A percentile compares a stretch with the other conserved stretches of the same genome.
Conservation (phyloP, 1,284 basidiomycete genomes). For the Leccinum griseonigrum region DNA sequence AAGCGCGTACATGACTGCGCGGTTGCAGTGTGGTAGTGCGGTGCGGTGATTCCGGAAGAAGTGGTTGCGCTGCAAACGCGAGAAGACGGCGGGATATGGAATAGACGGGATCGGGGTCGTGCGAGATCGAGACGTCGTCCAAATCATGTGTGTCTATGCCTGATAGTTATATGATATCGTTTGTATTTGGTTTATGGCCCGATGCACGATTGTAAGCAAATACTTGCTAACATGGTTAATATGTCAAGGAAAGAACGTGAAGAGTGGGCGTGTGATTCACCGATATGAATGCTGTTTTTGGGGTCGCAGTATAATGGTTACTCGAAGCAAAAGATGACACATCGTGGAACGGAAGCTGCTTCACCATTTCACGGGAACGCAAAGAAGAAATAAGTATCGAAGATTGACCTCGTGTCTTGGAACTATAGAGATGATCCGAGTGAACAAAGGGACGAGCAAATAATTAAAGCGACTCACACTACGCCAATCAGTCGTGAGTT, state of each 20-base stretch:
- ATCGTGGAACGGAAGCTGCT: constrained; percentile 44
- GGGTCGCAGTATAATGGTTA: constrained; percentile 46
- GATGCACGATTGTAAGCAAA: constrained; percentile 30
- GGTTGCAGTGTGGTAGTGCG: constrained; percentile 19
- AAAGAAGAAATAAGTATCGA: constrained; percentile 60
- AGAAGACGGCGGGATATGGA: constrained; percentile 61
- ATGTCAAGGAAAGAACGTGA: constrained; percentile 54
- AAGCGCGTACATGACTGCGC: constrained; percentile 18
- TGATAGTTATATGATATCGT: constrained; percentile 40
- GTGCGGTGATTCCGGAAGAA: constrained; percentile 31
- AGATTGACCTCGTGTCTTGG: constrained; percentile 30
- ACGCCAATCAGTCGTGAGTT: constrained; percentile 49
- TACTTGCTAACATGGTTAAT: constrained; percentile 24
- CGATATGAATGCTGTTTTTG: not conserved
- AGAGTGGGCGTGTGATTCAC: constrained; percentile 34
- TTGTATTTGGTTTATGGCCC: constrained; percentile 33
- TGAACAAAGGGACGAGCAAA: not conserved
- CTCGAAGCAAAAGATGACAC: constrained; percentile 49
- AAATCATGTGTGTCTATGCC: constrained; percentile 30
- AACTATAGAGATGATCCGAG: constrained; percentile 17
- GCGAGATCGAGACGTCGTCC: constrained; percentile 15
- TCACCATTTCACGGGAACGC: constrained; percentile 51
- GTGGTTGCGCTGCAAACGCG: constrained; percentile 52
- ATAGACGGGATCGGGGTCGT: constrained; percentile 47
- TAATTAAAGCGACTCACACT: constrained; percentile 42